Conservation (phyloP, 106 monocot species). For the Agapanthus africanus region DNA sequence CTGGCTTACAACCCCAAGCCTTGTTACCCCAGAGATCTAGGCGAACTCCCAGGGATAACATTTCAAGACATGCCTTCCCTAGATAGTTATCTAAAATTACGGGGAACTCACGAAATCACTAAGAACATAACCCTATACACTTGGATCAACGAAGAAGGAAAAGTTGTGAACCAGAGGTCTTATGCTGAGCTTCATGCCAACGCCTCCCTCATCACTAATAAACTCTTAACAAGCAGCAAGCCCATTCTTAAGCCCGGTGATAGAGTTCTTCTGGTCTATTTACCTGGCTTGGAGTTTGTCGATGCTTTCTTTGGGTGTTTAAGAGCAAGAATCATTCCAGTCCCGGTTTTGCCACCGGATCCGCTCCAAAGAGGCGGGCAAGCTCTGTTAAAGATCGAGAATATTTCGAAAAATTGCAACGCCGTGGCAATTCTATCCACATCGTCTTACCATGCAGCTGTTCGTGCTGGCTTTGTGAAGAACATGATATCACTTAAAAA, state of each 20-base stretch:
- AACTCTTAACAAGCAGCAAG: slow-evolving; percentile 29
- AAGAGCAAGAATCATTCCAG: slow-evolving; percentile 37
- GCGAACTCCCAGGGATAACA: slow-evolving; percentile 31
- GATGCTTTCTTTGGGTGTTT: slow-evolving; percentile 60
- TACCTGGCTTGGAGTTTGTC: slow-evolving; percentile 45
- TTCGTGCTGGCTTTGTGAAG: slow-evolving; percentile 41
- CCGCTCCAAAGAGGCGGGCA: slow-evolving; percentile 43
- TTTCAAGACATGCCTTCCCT: slow-evolving; percentile 37
- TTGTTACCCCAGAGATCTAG: slow-evolving; percentile 19
- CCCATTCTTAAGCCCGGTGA: slow-evolving; percentile 33
- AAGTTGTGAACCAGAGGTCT: slow-evolving; percentile 29
- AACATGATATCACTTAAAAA: slow-evolving; percentile 22
- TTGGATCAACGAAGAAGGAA: slow-evolving; percentile 49
- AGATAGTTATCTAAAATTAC: slow-evolving; percentile 34
- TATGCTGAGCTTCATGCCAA: slow-evolving; percentile 33
- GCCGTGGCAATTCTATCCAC: slow-evolving; percentile 47
- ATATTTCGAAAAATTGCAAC: slow-evolving; percentile 32
- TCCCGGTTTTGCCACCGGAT: slow-evolving; percentile 50
- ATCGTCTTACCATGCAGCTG: slow-evolving; percentile 51
- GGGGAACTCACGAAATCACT: slow-evolving; percentile 39
- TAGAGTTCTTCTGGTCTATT: slow-evolving; percentile 36
- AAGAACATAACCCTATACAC: slow-evolving; percentile 23
- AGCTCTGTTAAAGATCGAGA: slow-evolving; percentile 43
- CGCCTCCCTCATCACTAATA: slow-evolving; percentile 28
- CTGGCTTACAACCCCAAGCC: slow-evolving; percentile 12